A percentile compares a stretch with the other conserved stretches of the same genome.
Conservation (phyloP, 2,329 filamentous ascomycete species). For the Clarireedia homoeocarpa region DNA sequence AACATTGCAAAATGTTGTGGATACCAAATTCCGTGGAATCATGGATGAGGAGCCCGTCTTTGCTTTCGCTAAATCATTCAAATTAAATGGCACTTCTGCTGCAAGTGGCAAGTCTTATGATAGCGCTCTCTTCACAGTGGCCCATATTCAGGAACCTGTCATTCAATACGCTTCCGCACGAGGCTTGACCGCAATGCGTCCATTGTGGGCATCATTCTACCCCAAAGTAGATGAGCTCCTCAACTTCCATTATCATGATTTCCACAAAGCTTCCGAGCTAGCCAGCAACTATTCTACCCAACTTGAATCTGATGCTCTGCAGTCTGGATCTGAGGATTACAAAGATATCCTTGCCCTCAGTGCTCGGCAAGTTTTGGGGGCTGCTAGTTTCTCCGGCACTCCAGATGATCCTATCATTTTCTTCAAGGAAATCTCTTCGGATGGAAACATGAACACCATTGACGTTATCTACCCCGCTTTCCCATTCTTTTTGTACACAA, state of each 20-base stretch:
- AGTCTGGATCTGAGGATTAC: conserved; percentile 67
- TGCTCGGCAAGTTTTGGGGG: conserved; percentile 73
- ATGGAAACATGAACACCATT: conserved; percentile 79
- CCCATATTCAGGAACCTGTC: conserved; percentile 69
- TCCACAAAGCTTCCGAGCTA: conserved; percentile 51
- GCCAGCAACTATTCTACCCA: conserved; percentile 68
- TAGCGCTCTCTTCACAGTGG: conserved; percentile 65
- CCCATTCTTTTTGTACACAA: conserved; percentile 81
- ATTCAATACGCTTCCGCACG: conserved; percentile 71
- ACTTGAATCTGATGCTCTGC: conserved; percentile 61
- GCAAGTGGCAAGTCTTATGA: conserved; percentile 30
- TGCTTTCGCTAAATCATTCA: conserved; percentile 64
- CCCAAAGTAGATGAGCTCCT: conserved; percentile 53
- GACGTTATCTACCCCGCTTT: conserved; percentile 84
- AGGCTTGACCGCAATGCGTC: conserved; percentile 70
- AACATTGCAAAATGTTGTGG: conserved; percentile 56
- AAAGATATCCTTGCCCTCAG: conserved; percentile 71
- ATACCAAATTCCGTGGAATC: conserved; percentile 59
- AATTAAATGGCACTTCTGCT: conserved; percentile 31
- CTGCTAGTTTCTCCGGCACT: conserved; percentile 67
- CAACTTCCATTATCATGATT: conserved; percentile 70
- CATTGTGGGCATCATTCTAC: conserved; percentile 74
- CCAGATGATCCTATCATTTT: conserved; percentile 67
- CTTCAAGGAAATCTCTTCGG: conserved; percentile 78
- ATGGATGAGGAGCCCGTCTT: conserved; percentile 77